A percentile compares a stretch with the other conserved stretches of the same genome.
Evolutionary conservation across 2,329 filamentous ascomycete species (phyloP).

Genomic region (Cladosporium velox): DNA sequence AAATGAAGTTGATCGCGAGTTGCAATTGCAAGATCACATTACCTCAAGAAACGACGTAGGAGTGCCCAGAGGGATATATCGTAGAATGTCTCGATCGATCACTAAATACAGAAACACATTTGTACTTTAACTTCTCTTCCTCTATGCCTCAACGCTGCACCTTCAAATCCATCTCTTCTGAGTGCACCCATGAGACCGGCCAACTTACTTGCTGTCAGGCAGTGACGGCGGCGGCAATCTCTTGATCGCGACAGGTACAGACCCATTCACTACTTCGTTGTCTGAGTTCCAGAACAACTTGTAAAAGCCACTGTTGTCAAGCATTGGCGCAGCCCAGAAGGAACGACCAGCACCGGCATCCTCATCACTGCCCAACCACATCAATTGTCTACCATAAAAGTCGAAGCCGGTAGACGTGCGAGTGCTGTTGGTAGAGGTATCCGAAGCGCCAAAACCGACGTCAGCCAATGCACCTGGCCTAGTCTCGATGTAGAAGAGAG

Average conservation of each 20-base stretch:
- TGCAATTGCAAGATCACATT: not conserved
- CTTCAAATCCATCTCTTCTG: not conserved
- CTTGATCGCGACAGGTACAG: conserved; percentile 27
- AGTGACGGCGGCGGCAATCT: conserved; percentile 8
- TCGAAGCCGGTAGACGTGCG: conserved; percentile 19
- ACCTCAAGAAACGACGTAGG: not conserved
- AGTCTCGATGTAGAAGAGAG: conserved; percentile 25
- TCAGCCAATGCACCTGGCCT: conserved; percentile 22
- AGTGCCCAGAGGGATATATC: not conserved
- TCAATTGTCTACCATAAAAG: conserved; percentile 5
- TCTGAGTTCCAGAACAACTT: conserved; percentile 28
- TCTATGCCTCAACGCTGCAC: not conserved
- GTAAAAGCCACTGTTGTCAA: conserved; percentile 20
- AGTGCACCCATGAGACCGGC: not conserved
- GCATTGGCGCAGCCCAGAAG: conserved; percentile 17
- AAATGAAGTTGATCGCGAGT: not conserved
- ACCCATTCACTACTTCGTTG: conserved; percentile 22
- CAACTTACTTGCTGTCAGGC: not conserved
- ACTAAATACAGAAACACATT: not conserved
- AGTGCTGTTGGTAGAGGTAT: conserved; percentile 20
- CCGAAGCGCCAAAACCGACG: conserved; percentile 22
- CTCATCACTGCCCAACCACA: conserved; percentile 7
- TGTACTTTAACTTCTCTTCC: not conserved
- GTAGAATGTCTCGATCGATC: not conserved
- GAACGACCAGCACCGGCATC: conserved; percentile 11